Percentiles rank a stretch among this genome's conserved stretches.
Conservation (phyloP, 2,329 filamentous ascomycete species). For the Cladosporium sp. region DNA sequence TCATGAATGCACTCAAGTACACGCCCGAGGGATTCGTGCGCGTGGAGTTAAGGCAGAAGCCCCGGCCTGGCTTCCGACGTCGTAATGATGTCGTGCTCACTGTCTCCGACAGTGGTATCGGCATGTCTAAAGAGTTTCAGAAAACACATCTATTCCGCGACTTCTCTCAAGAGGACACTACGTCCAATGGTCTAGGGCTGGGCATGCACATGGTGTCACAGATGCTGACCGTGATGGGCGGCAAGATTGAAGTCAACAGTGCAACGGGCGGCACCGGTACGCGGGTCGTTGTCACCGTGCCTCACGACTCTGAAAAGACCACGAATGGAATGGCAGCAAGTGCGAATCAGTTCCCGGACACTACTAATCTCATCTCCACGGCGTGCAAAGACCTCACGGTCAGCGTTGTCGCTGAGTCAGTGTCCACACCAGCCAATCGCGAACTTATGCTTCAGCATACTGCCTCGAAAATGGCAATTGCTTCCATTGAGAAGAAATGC, state of each 20-base stretch:
- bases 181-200: constrained; percentile 60
- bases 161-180: constrained; percentile 60
- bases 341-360: no score
- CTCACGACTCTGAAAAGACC: background rate
- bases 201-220: constrained; percentile 60
- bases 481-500: no score
- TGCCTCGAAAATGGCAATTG: no score
- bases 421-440: no score
- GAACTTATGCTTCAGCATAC: no score
- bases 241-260: constrained; percentile 45
- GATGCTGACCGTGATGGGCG: constrained; percentile 57
- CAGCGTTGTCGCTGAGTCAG: no score
- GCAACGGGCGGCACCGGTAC: constrained; percentile 22
- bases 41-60: constrained; percentile 22
- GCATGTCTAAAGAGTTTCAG: constrained; percentile 62
- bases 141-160: constrained; percentile 59
- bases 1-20: constrained; percentile 49
- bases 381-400: no score
- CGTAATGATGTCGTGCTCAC: constrained; percentile 6
- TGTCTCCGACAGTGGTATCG: constrained; percentile 61
- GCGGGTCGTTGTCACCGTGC: constrained; percentile 16
- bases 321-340: no score
- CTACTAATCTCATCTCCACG: no score
- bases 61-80: background rate
- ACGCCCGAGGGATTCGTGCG: constrained; percentile 40